phyloP scores from a whole-genome alignment of 306 rosid species.

The Malus orientalis region DNA sequence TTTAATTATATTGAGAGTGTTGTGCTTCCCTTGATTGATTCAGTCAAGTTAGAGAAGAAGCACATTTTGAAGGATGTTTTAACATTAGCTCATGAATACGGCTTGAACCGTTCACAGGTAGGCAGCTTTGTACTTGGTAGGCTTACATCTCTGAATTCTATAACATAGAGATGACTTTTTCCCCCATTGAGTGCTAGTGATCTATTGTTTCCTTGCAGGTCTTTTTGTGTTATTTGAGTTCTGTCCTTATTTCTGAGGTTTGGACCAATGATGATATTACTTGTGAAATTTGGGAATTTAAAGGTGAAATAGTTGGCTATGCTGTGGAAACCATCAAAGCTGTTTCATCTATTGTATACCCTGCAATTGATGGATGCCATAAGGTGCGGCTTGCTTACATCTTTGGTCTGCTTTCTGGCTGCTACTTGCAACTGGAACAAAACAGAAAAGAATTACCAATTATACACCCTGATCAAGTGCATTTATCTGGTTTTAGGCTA shows the following conservation, averaged over 20 bases:
- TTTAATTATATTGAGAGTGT: conserved; percentile 56
- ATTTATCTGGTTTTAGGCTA: conserved; percentile 39
- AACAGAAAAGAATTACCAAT: conserved; percentile 33
- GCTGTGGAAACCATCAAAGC: conserved; percentile 58
- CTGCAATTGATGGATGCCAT: conserved; percentile 72
- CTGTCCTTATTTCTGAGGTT: conserved; percentile 74
- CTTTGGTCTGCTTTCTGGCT: conserved; percentile 68
- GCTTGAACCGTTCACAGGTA: conserved; percentile 75
- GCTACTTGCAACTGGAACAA: conserved; percentile 69
- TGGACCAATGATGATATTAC: conserved; percentile 85
- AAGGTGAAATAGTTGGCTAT: conserved; percentile 44
- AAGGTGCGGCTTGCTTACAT: conserved; percentile 77
- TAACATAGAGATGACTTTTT: conserved; percentile 3
- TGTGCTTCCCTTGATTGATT: conserved; percentile 65
- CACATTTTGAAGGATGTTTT: conserved; percentile 70
- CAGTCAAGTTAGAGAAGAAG: conserved; percentile 68
- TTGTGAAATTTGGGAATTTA: conserved; percentile 58
- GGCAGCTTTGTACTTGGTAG: conserved; percentile 16
- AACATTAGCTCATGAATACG: conserved; percentile 64
- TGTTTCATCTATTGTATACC: conserved; percentile 66
- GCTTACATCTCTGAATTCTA: conserved; percentile 4
- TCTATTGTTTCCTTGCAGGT: conserved; percentile 56
- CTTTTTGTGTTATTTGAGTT: conserved; percentile 51
- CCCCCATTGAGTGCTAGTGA: conserved; percentile 3
- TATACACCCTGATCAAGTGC: conserved; percentile 37